Conservation (phyloP, 108 stramenopile genomes). For the Schizochytrium sp. region DNA sequence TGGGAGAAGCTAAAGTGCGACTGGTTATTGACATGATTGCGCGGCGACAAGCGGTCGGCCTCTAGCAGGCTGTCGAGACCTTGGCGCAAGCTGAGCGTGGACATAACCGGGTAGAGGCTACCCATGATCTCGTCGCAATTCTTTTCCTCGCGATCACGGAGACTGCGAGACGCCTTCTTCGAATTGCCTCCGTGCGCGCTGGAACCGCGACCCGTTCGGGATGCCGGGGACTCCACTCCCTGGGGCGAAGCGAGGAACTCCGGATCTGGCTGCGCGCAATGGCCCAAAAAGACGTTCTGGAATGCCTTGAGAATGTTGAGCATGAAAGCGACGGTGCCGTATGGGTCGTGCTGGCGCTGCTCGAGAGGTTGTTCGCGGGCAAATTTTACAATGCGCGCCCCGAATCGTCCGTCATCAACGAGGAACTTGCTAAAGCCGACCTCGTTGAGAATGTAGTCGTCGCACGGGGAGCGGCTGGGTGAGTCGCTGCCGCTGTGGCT, state of each 20-base stretch:
- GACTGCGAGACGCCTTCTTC: neutral
- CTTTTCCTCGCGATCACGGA: neutral
- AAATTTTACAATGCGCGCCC: neutral
- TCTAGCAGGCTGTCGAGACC: constrained; percentile 7
- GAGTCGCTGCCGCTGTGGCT: neutral
- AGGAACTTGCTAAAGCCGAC: neutral
- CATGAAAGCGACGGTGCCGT: neutral
- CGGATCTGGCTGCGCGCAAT: neutral
- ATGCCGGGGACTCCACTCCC: neutral
- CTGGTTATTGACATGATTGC: neutral
- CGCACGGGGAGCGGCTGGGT: neutral
- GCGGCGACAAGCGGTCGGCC: neutral
- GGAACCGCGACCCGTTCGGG: too few species aligned
- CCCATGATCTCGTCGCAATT: neutral
- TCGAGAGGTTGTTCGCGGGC: neutral
- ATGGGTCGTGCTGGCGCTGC: neutral
- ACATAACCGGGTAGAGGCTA: neutral
- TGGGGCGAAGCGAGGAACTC: neutral
- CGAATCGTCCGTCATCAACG: neutral
- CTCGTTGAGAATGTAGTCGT: neutral
- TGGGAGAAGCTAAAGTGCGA: neutral
- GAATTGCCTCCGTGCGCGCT: too few species aligned
- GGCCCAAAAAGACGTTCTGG: neutral
- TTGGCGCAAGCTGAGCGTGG: neutral
- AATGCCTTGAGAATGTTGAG: neutral